Conservation (phyloP, 2,329 filamentous ascomycete genomes). For the Colletotrichum destructivum region DNA sequence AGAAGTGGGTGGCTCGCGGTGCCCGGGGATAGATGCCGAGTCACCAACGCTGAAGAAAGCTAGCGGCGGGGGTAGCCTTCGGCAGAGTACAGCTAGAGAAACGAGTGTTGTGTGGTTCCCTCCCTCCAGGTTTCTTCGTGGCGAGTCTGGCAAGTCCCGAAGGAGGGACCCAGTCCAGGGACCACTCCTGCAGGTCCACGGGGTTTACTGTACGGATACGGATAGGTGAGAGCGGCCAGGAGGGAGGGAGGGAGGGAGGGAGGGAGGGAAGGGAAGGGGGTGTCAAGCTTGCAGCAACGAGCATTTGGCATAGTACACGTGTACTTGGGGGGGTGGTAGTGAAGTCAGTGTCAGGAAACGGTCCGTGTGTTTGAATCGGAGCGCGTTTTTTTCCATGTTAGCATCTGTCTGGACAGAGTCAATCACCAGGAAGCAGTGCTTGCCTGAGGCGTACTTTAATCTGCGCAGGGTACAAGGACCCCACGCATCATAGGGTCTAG, state of each 20-base stretch:
- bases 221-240: slow-evolving; percentile 22
- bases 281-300: slow-evolving; percentile 26
- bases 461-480: neutral
- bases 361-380: slow-evolving; percentile 18
- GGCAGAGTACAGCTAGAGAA: slow-evolving; percentile 16
- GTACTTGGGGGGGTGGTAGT: slow-evolving; percentile 5
- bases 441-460: slow-evolving; percentile 8
- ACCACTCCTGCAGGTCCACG: slow-evolving; percentile 38
- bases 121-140: slow-evolving; percentile 21
- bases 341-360: slow-evolving; percentile 18
- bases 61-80: slow-evolving; percentile 27
- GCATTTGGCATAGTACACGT: slow-evolving; percentile 20
- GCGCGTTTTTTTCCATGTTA: neutral
- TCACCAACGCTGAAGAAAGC: neutral
- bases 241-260: neutral
- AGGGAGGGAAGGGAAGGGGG: slow-evolving; percentile 2
- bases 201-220: slow-evolving; percentile 12
- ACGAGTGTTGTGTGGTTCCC: neutral
- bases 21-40: slow-evolving; percentile 10
- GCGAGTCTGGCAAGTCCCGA: slow-evolving; percentile 27
- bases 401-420: too few relatives aligned
- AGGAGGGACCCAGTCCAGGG: slow-evolving; percentile 13
- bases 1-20: slow-evolving; percentile 29
- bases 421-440: neutral
- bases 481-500: slow-evolving; percentile 7